Percentiles rank a stretch among this genome's conserved stretches.
These are phyloP conservation scores for Aspergillus pseudotamarii DNA, from an alignment of 2,329 filamentous ascomycete species.

Conservation along the genomic window DNA sequence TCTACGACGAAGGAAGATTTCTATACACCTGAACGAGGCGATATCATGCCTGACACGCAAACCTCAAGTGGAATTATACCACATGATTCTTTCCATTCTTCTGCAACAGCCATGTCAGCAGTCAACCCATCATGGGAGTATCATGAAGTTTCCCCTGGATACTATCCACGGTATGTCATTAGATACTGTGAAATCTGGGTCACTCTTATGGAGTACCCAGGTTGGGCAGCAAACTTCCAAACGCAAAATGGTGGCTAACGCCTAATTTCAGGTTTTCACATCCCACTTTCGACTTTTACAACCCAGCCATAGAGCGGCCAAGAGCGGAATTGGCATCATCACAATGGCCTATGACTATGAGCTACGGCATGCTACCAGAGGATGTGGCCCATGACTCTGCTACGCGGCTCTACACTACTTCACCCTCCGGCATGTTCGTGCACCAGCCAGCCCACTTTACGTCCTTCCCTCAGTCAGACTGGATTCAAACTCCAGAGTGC, in stretches of 20 bases:
- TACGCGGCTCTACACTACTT: not conserved
- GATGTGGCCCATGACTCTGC: not conserved
- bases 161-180: not conserved
- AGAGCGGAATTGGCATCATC: not conserved
- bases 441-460: not conserved
- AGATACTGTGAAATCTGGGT: not conserved
- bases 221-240: not conserved
- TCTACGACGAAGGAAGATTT: not conserved
- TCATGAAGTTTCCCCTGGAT: not conserved
- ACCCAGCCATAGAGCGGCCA: not conserved
- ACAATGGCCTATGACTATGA: not conserved
- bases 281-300: not conserved
- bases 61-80: not conserved
- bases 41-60: not conserved
- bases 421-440: not conserved
- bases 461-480: not conserved
- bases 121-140: not conserved
- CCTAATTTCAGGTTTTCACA: not conserved
- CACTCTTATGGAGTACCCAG: not conserved
- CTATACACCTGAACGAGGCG: not conserved
- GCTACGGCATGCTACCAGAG: not conserved
- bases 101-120: not conserved
- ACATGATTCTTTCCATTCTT: not conserved
- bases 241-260: not conserved
- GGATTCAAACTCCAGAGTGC: not conserved